Evolutionary conservation across 371 early-diverging fungal genomes (phyloP), one percentile per base, ranked within the genome.

Genomic region (Actinomortierella ambigua): DNA sequence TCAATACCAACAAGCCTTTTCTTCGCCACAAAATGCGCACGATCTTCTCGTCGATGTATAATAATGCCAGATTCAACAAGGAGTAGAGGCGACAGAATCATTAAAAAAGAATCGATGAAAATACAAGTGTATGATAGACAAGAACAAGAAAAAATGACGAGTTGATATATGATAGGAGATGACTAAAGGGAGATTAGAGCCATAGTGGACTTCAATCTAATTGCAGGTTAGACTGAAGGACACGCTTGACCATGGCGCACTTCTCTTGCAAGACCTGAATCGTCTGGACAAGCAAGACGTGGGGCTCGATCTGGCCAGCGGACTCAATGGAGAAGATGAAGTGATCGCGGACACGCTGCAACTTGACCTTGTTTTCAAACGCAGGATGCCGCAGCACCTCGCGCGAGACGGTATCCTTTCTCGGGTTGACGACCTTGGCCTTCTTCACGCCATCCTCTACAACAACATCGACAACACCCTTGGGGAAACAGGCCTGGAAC

Each of bases 311-410:
- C 47, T 86, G 81, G 29, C 98, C 97, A 7, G 92, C 90, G 6
- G 95, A 92, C 80, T 98, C 97, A 60, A 97, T 86, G 60, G 86
- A 90, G 81, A 94, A 99, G 53, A 99, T 95, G 73, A 98, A 99
- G 80, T 99, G 97, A 73, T 98, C 95, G 55, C 93, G 90, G 39
- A 94, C 88, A 58, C 98, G 88, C 39, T 90, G 89, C 57, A 99
- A 81, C 52, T 88, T 86, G 51, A 99, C 98, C 71, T 91, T 95
- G 68, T 89, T 89, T 58, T 92, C 86, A 65, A 99, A 98, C 79
- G 97, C 95, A 34, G 86, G 80, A 71, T 98, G 96, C 46, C 99
- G 88, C 64, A 99, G 82, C 4, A 92, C 96, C 77, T 99, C 98
- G 52, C 99, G 88, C 68, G 93, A 95, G 40, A 98, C 95, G 4